Percentiles rank a stretch among this genome's conserved stretches.
These are phyloP conservation scores for Porcisia deanei DNA, from an alignment of 208 protist genomes.

Conservation along the genomic window DNA sequence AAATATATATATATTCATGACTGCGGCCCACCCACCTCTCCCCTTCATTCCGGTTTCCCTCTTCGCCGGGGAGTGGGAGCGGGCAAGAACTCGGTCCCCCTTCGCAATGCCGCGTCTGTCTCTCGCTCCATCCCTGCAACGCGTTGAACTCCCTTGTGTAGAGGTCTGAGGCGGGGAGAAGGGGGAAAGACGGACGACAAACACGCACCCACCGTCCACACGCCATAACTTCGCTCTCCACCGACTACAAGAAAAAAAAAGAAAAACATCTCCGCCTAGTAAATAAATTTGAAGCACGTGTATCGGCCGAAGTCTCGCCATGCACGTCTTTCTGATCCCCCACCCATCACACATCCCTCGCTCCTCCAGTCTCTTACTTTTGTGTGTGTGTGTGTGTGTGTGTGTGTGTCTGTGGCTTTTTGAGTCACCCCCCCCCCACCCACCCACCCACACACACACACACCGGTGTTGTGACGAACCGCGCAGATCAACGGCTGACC, in stretches of 20 bases:
- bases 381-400: not conserved
- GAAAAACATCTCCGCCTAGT: not conserved
- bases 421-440: not conserved
- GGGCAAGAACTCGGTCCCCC: not conserved
- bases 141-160: not conserved
- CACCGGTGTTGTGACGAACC: not conserved
- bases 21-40: not conserved
- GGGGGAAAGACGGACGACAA: not conserved
- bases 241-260: not conserved
- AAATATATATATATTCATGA: too few species aligned
- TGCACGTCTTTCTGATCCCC: not conserved
- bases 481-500: not conserved
- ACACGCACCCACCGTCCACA: not conserved
- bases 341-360: too few species aligned
- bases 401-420: not conserved
- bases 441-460: not conserved
- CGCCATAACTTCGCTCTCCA: not conserved
- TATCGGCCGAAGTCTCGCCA: not conserved
- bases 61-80: not conserved
- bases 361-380: not conserved
- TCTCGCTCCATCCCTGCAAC: not conserved
- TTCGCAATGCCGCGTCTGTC: not conserved
- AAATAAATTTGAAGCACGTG: not conserved
- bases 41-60: not conserved
- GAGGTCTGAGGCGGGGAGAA: too few species aligned